Evolutionary conservation across 768 basidiomycete species (phyloP), one percentile per base, ranked within the genome.

Genomic region (Phaffia australis): DNA sequence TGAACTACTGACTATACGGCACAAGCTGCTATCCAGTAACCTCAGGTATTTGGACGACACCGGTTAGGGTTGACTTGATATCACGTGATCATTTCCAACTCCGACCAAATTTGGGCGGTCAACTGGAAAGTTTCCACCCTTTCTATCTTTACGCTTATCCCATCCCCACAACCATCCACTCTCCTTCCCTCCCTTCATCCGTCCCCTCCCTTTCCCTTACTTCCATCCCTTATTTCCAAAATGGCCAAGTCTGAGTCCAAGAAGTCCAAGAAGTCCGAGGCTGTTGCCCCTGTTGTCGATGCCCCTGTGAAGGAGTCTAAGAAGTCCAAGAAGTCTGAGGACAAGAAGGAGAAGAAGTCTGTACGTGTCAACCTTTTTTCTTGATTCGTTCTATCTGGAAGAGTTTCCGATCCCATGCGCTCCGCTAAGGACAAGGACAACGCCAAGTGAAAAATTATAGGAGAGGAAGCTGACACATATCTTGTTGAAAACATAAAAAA

Each of bases 291-390:
- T 64, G 65, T 52, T 50, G 69, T 64, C 47, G 51, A 61, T 32
- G 51, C 51, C 73, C 58, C 54, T 58, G 63, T 65, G 65, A 60
- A 23, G 30, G 42, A 55, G 19, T 66, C 71, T 14, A 70, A 68
- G 59, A 70, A 70, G 67, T 59, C 25, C 79, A 83, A 70, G 69
- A 71, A 65, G 71, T 69, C 60, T 52, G 61, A 66, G 11, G 15
- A 19, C 18, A 14, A 42, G 64, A 65, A 65, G 64, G n/a, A 57
- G 50, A 66, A 66, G 65, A 66, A 63, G 62, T 32, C 52, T 55
- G 62, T 63, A 35, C 23, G 62, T 63, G 30, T 55, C 62, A n/a
- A 35, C 5, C 6, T 54, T 54, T 27, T 16, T 4, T 54, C 5
- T n/a, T 16, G 52, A n/a, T 54, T 54, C 49, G 15, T n/a, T n/a